Conservation (phyloP, 2,329 filamentous ascomycete genomes). For the Blastomyces silverae region DNA sequence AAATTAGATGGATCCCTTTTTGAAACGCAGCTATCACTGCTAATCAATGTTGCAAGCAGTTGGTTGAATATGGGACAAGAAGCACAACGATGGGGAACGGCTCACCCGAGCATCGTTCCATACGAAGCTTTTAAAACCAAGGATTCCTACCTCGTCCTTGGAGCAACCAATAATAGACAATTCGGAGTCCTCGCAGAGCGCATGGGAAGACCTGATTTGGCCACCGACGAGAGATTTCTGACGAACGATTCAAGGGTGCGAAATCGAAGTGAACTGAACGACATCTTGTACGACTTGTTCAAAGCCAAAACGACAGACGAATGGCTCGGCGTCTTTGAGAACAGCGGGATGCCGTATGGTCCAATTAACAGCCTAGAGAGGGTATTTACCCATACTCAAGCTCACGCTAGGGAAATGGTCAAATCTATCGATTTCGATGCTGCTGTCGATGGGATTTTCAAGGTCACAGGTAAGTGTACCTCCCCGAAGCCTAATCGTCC, state of each 20-base stretch:
- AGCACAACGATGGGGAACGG: conserved; percentile 41
- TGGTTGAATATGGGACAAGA: conserved; percentile 40
- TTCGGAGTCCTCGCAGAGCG: conserved; percentile 59
- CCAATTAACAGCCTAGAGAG: conserved; percentile 43
- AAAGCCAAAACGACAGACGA: conserved; percentile 35
- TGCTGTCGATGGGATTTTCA: conserved; percentile 25
- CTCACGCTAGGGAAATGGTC: conserved; percentile 37
- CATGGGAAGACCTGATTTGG: conserved; percentile 55
- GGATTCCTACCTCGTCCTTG: conserved; percentile 63
- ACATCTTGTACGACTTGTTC: conserved; percentile 34
- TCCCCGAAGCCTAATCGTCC: background rate
- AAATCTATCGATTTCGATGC: conserved; percentile 24
- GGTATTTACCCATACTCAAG: conserved; percentile 43
- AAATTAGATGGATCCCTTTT: conserved; percentile 43
- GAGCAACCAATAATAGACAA: conserved; percentile 64
- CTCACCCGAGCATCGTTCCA: conserved; percentile 44
- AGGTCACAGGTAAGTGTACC: conserved; percentile 25
- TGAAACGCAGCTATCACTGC: conserved; percentile 38
- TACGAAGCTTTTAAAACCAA: conserved; percentile 56
- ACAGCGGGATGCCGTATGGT: conserved; percentile 43
- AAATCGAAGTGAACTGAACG: conserved; percentile 35
- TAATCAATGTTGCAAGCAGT: conserved; percentile 40
- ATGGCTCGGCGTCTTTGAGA: conserved; percentile 39
- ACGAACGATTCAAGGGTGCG: conserved; percentile 59
- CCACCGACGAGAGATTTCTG: conserved; percentile 52